A percentile compares a stretch with the other conserved stretches of the same genome.
Conservation (phyloP, 805 yeast species). For the Metschnikowia lachancei region DNA sequence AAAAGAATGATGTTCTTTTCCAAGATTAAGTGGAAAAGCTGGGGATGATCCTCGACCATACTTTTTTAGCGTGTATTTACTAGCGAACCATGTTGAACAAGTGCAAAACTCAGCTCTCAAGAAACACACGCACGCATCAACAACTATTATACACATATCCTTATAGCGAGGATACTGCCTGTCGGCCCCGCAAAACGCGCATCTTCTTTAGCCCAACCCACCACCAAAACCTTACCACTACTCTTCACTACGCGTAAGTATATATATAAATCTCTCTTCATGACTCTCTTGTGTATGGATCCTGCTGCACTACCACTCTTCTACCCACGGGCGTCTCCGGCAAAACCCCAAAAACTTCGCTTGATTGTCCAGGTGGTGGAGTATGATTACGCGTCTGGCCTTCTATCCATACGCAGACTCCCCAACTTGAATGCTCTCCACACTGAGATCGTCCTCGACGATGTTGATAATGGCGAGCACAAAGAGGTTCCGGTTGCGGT, state of each 20-base stretch:
- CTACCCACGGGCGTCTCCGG: conserved; percentile 26
- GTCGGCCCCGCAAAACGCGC: no score
- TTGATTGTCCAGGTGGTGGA: conserved; percentile 30
- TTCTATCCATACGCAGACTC: conserved; percentile 18
- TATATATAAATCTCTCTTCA: conserved; percentile 4
- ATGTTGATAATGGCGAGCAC: conserved; percentile 1
- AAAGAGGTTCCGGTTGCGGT: conserved; percentile 1
- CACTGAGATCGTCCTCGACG: conserved; percentile 15
- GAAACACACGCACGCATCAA: no score
- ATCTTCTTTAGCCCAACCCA: no score
- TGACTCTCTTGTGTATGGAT: conserved; percentile 33
- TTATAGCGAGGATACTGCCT: no score
- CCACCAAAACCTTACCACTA: not conserved
- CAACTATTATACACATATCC: no score
- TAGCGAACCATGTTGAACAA: no score
- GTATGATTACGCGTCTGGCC: conserved; percentile 16
- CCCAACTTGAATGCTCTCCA: conserved; percentile 21
- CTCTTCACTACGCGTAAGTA: no score
- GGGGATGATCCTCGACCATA: no score
- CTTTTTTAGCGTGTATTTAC: no score
- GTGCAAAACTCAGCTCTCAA: no score
- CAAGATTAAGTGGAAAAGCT: no score
- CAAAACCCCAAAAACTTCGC: conserved; percentile 24
- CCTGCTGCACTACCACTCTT: conserved; percentile 23
- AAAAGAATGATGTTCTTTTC: no score